Evolutionary conservation across 1,284 basidiomycete genomes (phyloP).

Genomic region (Boletus semigastroideus): DNA sequence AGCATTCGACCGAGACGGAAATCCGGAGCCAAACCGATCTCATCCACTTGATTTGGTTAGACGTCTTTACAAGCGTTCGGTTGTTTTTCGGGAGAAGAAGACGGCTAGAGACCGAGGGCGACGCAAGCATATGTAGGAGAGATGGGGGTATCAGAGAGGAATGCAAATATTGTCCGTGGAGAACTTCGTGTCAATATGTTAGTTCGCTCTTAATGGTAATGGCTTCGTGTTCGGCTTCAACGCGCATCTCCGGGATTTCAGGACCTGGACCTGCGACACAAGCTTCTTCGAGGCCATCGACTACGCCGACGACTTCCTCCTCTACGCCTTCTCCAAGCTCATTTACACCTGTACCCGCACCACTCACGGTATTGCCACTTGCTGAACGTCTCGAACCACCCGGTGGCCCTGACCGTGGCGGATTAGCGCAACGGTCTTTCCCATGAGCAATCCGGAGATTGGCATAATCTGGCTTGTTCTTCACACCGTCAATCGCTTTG

Average conservation of each 20-base stretch:
- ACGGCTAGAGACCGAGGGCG: constrained; percentile 15
- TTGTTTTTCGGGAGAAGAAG: constrained; percentile 23
- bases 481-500: constrained; percentile 93
- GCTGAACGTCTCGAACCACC: constrained; percentile 50
- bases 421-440: constrained; percentile 92
- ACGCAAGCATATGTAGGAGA: constrained; percentile 29
- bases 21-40: constrained; percentile 42
- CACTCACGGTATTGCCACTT: constrained; percentile 38
- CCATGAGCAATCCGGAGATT: constrained; percentile 87
- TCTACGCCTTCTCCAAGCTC: constrained; percentile 23
- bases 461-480: constrained; percentile 81
- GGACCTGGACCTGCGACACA: constrained; percentile 20
- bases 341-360: constrained; percentile 11
- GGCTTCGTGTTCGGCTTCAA: constrained; percentile 26
- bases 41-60: constrained; percentile 40
- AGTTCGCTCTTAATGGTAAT: constrained; percentile 22
- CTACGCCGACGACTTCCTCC: constrained; percentile 17
- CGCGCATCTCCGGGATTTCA: constrained; percentile 28
- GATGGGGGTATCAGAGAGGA: constrained; percentile 31
- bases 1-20: constrained; percentile 18
- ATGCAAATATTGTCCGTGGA: constrained; percentile 29
- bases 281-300: constrained; percentile 26
- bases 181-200: constrained; percentile 14
- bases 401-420: constrained; percentile 78
- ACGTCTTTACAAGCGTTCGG: constrained; percentile 30